Evolutionary conservation across 768 basidiomycete species (phyloP), one percentile per base, ranked within the genome.

Genomic region (Hypholoma fasciculare): DNA sequence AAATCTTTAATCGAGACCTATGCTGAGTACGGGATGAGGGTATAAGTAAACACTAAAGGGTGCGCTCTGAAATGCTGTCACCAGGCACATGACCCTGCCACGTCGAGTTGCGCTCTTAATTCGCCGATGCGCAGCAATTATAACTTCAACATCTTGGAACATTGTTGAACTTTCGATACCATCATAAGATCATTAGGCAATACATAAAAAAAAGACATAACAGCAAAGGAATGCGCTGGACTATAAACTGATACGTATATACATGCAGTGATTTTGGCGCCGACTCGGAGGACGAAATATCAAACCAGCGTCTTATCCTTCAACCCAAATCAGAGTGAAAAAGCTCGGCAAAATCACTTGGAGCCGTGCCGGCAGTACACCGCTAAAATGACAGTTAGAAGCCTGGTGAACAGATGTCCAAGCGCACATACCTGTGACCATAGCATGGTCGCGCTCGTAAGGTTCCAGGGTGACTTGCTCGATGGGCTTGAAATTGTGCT

Each of bases 401-500:
- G 38, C 46, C 38, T 57, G 30, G 34, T 49, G 49, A 16, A 60
- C 27, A 47, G 17, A 9, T 46, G 19, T 14, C 16, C 9, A 37
- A 27, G 43, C 49, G 40, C 46, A 64, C 87, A 53, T 65, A 90
- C 88, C 91, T 58, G 89, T 84, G 19, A 94, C 90, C 90, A 94
- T 94, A 3, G 92, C 92, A 65, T 94, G 92, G 66, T 93, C 92
- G 69, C 92, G 82, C 72, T 94, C 92, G 66, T 94, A 94, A 3
- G 92, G 92, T 74, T 98, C 97, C 39, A 99, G 77, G 3, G 96
- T 97, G 1, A 98, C 86, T 78, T 98, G 96, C 71, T 98, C 95
- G 49, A 95, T 78, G 13, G 97, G 95, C 79, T 95, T 98, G 77
- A 99, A 88, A 65, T 86, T 88, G 68, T 79, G 81, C 48, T 82